Evolutionary conservation across 164 flowering plant species (phyloP), one percentile per base, ranked within the genome.

Genomic region (Platanus orientalis): DNA sequence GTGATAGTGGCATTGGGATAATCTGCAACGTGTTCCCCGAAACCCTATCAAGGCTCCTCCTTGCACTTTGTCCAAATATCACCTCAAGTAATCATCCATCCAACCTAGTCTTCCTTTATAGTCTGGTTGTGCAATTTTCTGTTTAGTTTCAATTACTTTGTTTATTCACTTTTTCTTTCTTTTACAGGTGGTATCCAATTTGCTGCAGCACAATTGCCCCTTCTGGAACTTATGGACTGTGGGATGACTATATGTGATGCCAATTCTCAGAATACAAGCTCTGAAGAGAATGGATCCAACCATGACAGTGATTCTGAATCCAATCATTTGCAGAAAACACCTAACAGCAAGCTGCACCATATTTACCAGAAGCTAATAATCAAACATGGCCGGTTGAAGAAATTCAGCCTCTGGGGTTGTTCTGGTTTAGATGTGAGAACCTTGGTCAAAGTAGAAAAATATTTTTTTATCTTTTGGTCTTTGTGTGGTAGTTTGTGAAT

Each of bases 341-440:
- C 79, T 53, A 82, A 68, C 61, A 68, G 60, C 57, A 89, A 79
- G 58, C 36, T 67, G 34, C 87, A 81, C 44, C 80, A 82, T 58
- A 79, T 84, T 24, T 81, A 78, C 77, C 96, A 92, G 76, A 95
- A 95, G 79, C 81, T 95, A 54, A 88, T 92, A 0, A 84, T 95
- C 63, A 92, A 95, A 48, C 99, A 95, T 65, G 74, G 62, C 63
- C 75, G 84, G 30, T 68, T 95, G 68, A 92, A 78, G 73, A 95
- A 95, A 72, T 88, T 95, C 55, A 95, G 99, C 70, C 74, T 95
- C 60, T 95, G 99, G 99, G 99, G 99, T 48, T 95, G 99, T 75
- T 84, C 92, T 64, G 96, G 95, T 66, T 81, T 92, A 76, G 98
- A 95, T 76, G 99, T 92, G 75, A 84, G 89, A n/a, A n/a, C n/a